Percentiles rank a stretch among this genome's conserved stretches.
phyloP scores from a whole-genome alignment of 1,284 basidiomycete species.

The Sporisorium sorghi region DNA sequence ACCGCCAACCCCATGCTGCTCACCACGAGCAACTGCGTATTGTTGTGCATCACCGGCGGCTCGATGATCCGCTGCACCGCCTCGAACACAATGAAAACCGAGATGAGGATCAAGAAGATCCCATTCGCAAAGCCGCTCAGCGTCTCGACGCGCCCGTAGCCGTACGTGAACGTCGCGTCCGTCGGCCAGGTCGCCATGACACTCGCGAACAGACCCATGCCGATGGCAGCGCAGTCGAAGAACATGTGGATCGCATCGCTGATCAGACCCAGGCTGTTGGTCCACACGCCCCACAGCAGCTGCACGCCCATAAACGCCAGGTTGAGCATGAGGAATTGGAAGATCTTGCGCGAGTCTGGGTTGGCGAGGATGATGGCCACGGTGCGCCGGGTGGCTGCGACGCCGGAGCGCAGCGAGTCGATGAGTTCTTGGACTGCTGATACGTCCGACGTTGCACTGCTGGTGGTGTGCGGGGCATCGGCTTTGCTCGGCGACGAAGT shows the following conservation, averaged over 20 bases:
- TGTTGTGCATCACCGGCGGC: constrained; percentile 95
- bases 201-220: constrained; percentile 92
- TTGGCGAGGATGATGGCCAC: constrained; percentile 89
- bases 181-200: constrained; percentile 98
- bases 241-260: constrained; percentile 99
- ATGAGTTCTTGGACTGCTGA: constrained; percentile 46
- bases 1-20: constrained; percentile 89
- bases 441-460: constrained; percentile 39
- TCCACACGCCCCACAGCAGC: constrained; percentile 83
- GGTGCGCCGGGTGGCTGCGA: constrained; percentile 58
- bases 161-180: constrained; percentile 93
- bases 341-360: constrained; percentile 91
- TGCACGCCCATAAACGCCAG: constrained; percentile 88
- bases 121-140: constrained; percentile 98
- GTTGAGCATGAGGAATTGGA: constrained; percentile 95
- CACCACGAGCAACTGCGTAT: constrained; percentile 88
- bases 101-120: constrained; percentile 94
- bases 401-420: constrained; percentile 21
- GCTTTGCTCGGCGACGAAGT: constrained; percentile 18
- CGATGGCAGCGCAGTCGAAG: constrained; percentile 98
- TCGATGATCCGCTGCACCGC: constrained; percentile 94
- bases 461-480: background rate
- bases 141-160: constrained; percentile 98
- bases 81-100: constrained; percentile 97
- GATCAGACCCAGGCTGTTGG: constrained; percentile 94